These are phyloP conservation scores for Ganoderma multipileum DNA, from an alignment of 1,284 basidiomycete species.

Conservation along the genomic window DNA sequence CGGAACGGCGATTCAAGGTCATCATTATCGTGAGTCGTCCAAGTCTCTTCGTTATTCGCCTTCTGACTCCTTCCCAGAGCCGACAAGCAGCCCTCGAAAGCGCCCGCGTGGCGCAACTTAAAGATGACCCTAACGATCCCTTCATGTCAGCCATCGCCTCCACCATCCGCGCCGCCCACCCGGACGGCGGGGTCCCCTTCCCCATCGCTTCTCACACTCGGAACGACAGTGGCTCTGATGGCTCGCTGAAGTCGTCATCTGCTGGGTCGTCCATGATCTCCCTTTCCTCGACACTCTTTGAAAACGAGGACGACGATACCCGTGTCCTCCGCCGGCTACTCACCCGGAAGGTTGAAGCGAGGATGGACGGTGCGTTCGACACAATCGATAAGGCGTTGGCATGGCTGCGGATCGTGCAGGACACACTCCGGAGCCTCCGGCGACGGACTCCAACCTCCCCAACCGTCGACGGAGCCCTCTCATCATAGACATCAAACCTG, in stretches of 20 bases:
- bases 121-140: constrained; percentile 24
- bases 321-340: constrained; percentile 64
- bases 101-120: constrained; percentile 29
- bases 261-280: constrained; percentile 42
- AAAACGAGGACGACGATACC: constrained; percentile 63
- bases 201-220: constrained; percentile 16
- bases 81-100: constrained; percentile 34
- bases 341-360: constrained; percentile 65
- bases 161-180: constrained; percentile 21
- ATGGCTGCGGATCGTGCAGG: constrained; percentile 70
- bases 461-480: constrained; percentile 1
- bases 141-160: constrained; percentile 29
- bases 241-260: constrained; percentile 34
- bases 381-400: constrained; percentile 63
- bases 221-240: constrained; percentile 24
- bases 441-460: constrained; percentile 47
- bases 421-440: constrained; percentile 63
- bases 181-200: constrained; percentile 22
- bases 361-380: constrained; percentile 64
- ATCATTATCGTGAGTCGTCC: constrained; percentile 54
- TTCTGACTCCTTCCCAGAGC: constrained; percentile 22
- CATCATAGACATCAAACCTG: constrained; percentile 1
- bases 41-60: background rate
- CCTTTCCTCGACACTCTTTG: constrained; percentile 45
- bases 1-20: constrained; percentile 44